Base-by-base conservation (phyloP, 1,284 basidiomycete species). In the Inonotus hispidus region DNA sequence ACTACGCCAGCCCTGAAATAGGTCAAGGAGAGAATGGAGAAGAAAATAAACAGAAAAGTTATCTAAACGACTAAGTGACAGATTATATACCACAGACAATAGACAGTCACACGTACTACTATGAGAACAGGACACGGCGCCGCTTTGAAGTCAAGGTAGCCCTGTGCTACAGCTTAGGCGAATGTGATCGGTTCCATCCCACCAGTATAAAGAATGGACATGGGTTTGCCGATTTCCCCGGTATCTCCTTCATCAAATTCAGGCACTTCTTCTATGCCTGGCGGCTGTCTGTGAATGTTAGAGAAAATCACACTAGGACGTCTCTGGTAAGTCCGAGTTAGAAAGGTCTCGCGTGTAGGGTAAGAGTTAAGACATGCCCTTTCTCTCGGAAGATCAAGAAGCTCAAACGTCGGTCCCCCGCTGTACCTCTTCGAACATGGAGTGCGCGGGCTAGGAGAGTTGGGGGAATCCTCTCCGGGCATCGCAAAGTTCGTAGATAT, bases 121-220 rank as follows among this genome's bases (percentile, higher is more conserved):
- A 32, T 32, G 4, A 32, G 4, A 8, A 32, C 8, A 4, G 3
- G 4, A 32, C 41, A 43, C 19, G n/a, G 16, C n/a, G 41, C 41
- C 41, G 7, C 11, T n/a, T 16, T n/a, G 41, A 6, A 32, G 3
- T 32, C 32, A 32, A 32, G 3, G 32, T n/a, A n/a, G n/a, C n/a
- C n/a, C n/a, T n/a, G 3, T 14, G 41, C 16, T 14, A 7, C 7
- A 16, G 6, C 7, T 52, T 39, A 52, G 11, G 47, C 57, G 23
- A 50, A 59, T 14, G 50, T 53, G 16, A 50, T 59, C n/a, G 55
- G 55, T 25, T 56, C 55, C 29, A 21, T 19, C 4, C 29, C 55
- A 21, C 55, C 39, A 29, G 41, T 43, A n/a, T 39, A 23, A 6
- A 55, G 39, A 29, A 55, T 27, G 13, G 43, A 25, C 7, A 16